Evolutionary conservation across 257 asterid species (phyloP).

Genomic region (Solanum bulbocastanum): DNA sequence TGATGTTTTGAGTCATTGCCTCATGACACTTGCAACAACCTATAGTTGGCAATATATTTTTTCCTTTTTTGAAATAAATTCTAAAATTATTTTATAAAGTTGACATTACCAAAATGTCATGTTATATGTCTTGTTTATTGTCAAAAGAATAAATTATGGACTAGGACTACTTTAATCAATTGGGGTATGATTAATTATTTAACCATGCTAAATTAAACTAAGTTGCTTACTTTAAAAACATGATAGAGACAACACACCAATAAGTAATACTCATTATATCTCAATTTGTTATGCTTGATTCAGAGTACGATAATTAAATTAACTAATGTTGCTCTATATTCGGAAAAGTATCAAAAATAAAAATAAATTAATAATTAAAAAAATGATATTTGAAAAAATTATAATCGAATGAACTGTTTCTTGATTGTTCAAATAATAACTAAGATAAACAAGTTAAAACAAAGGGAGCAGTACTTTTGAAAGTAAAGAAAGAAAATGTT

Average conservation of each 20-base stretch:
- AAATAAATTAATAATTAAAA: too few species aligned
- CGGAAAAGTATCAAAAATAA: too few species aligned
- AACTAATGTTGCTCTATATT: too few species aligned
- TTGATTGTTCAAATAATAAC: background rate
- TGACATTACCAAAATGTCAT: background rate
- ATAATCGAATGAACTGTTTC: accelerated
- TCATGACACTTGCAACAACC: background rate
- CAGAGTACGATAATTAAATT: too few species aligned
- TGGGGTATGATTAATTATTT: background rate
- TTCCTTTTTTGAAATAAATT: background rate
- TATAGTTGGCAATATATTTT: background rate
- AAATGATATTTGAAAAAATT: too few species aligned
- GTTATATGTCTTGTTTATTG: background rate
- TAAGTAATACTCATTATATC: background rate
- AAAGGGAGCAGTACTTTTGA: background rate
- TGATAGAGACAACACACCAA: background rate
- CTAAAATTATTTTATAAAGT: background rate
- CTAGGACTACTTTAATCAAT: background rate
- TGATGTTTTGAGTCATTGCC: background rate
- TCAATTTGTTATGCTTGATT: background rate
- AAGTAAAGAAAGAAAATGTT: background rate
- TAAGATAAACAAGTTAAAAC: background rate
- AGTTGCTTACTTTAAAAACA: background rate
- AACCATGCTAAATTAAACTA: background rate
- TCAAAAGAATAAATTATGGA: background rate